phyloP scores from a whole-genome alignment of 371 early-diverging fungal species.

The Mortierella sp. region DNA sequence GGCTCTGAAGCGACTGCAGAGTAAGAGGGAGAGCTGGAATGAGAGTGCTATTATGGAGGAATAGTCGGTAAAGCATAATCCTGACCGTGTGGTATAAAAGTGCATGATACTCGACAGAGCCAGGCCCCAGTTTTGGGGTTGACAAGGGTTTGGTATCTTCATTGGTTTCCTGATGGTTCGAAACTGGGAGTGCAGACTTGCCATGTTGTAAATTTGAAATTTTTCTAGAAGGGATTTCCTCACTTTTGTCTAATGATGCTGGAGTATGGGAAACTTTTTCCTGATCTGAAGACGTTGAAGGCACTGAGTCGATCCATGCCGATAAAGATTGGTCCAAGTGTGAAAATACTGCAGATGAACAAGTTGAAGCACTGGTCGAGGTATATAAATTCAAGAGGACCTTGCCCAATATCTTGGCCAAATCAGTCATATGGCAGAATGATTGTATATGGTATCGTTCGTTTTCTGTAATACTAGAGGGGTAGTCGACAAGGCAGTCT shows the following conservation, averaged over 20 bases:
- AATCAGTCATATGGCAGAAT: conserved; percentile 62
- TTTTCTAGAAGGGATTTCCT: conserved; percentile 24
- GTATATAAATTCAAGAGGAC: conserved; percentile 64
- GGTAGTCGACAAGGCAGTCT: conserved; percentile 72
- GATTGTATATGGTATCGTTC: conserved; percentile 63
- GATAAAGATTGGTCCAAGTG: conserved; percentile 66
- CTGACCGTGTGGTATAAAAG: conserved; percentile 45
- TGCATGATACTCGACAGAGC: conserved; percentile 17
- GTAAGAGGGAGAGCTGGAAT: conserved; percentile 35
- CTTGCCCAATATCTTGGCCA: conserved; percentile 69
- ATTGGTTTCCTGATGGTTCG: conserved; percentile 47
- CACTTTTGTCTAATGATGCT: conserved; percentile 17
- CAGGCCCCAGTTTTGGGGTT: conserved; percentile 3
- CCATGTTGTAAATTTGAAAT: conserved; percentile 44
- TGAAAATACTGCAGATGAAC: conserved; percentile 62
- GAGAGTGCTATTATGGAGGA: conserved; percentile 41
- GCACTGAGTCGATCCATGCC: conserved; percentile 64
- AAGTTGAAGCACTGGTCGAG: conserved; percentile 61
- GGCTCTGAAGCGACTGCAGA: conserved; percentile 36
- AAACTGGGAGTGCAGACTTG: conserved; percentile 55
- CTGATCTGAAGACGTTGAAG: conserved; percentile 41
- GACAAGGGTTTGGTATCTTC: not conserved
- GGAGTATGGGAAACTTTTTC: conserved; percentile 7
- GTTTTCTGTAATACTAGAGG: conserved; percentile 58
- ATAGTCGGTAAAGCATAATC: conserved; percentile 51